These are phyloP conservation scores for Rhododendron ferrugineum DNA, from an alignment of 148 eudicot species.

Conservation along the genomic window DNA sequence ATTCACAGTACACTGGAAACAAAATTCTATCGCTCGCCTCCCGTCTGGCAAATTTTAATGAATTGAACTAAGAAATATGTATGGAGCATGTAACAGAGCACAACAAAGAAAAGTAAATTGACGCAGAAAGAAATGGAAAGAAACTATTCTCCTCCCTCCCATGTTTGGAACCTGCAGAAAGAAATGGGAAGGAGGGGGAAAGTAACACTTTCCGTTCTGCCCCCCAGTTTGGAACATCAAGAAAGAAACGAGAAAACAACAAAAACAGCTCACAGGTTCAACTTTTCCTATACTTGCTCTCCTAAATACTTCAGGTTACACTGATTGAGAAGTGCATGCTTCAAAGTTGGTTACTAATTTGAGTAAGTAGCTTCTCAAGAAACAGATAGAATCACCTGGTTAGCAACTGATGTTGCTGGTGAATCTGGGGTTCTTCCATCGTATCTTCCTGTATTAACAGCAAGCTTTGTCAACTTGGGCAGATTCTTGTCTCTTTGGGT, in stretches of 20 bases:
- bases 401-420: slow-evolving; percentile 71
- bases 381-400: slow-evolving; percentile 45
- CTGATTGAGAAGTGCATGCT: neutral
- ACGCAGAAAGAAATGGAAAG: neutral
- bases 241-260: neutral
- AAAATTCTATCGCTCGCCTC: neutral
- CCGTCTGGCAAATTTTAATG: neutral
- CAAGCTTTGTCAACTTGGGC: slow-evolving; percentile 72
- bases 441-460: slow-evolving; percentile 50
- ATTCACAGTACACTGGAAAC: neutral
- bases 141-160: neutral
- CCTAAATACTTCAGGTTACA: neutral
- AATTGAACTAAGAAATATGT: neutral
- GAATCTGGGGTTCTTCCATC: slow-evolving; percentile 60
- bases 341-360: neutral
- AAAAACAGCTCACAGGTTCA: neutral
- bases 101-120: neutral
- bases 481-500: slow-evolving; percentile 60
- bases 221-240: neutral
- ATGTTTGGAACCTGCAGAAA: neutral
- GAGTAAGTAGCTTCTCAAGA: neutral
- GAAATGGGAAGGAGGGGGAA: neutral
- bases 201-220: neutral
- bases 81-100: neutral
- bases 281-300: neutral